Percentiles rank a stretch among this genome's conserved stretches.
Conservation (phyloP, 202 grass and related monocot species). For the Eragrostis tef region DNA sequence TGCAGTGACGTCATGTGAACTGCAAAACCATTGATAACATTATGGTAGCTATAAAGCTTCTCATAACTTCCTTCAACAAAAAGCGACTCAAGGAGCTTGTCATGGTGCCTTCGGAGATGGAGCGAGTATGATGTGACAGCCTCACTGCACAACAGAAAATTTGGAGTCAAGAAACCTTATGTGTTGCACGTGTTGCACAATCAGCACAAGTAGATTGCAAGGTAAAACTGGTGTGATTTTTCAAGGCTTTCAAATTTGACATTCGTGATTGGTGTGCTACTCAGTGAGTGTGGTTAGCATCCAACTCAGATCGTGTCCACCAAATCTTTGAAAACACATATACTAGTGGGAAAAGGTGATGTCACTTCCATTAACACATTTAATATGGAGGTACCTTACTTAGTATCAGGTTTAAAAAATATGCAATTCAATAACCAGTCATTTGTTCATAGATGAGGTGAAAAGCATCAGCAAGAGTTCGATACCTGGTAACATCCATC, state of each 20-base stretch:
- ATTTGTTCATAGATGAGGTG: no score
- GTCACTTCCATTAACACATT: neutral
- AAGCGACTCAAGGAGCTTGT: constrained; percentile 83
- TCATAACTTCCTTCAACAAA: constrained; percentile 86
- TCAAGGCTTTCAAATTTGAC: no score
- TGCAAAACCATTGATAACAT: constrained; percentile 98
- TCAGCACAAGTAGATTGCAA: neutral
- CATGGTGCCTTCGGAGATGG: no score
- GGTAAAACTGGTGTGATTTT: no score
- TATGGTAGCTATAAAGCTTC: constrained; percentile 90
- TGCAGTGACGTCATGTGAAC: constrained; percentile 85
- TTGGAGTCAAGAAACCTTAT: neutral
- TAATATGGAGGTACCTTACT: neutral
- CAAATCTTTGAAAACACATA: neutral
- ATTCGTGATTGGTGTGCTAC: no score
- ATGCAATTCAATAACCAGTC: constrained; percentile 21
- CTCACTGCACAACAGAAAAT: constrained; percentile 63
- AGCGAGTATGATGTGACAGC: no score
- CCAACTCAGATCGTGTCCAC: no score
- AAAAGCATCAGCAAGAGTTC: no score
- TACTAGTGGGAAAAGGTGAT: neutral
- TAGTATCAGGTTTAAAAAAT: neutral
- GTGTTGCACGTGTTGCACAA: no score
- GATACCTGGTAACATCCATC: constrained; percentile 90
- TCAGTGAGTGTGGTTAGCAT: no score